phyloP scores from a whole-genome alignment of 345 rosid species.

The Salix suchowensis region DNA sequence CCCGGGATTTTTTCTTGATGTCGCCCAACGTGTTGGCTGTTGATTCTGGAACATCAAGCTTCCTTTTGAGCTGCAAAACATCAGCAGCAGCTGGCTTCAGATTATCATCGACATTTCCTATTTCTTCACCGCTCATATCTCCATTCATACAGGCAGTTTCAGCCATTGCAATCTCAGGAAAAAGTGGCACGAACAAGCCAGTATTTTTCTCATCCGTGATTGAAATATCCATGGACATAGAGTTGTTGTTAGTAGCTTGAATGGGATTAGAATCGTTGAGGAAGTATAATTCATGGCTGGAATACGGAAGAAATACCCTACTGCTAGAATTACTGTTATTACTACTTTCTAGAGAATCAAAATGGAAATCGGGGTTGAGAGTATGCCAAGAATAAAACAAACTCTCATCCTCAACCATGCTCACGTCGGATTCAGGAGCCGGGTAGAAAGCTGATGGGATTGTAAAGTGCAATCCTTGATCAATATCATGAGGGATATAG shows the following conservation, averaged over 20 bases:
- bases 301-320: constrained; percentile 15
- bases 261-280: constrained; percentile 17
- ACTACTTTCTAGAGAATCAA: constrained; percentile 29
- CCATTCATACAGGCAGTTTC: constrained; percentile 15
- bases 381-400: constrained; percentile 22
- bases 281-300: constrained; percentile 16
- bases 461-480: constrained; percentile 6
- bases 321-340: constrained; percentile 18
- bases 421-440: constrained; percentile 24
- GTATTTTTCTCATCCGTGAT: constrained; percentile 21
- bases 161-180: constrained; percentile 23
- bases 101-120: not conserved
- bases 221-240: constrained; percentile 27
- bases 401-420: constrained; percentile 19
- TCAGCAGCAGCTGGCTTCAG: constrained; percentile 15
- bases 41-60: constrained; percentile 21
- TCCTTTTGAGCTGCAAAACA: constrained; percentile 35
- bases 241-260: constrained; percentile 11
- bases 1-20: constrained; percentile 33
- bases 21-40: constrained; percentile 20
- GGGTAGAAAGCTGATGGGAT: constrained; percentile 18
- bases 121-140: not conserved
- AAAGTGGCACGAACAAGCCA: constrained; percentile 3
- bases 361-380: constrained; percentile 16
- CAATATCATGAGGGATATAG: constrained; percentile 25